Evolutionary conservation across 2,329 filamentous ascomycete species (phyloP).

Genomic region (Epichloe coenophiala): DNA sequence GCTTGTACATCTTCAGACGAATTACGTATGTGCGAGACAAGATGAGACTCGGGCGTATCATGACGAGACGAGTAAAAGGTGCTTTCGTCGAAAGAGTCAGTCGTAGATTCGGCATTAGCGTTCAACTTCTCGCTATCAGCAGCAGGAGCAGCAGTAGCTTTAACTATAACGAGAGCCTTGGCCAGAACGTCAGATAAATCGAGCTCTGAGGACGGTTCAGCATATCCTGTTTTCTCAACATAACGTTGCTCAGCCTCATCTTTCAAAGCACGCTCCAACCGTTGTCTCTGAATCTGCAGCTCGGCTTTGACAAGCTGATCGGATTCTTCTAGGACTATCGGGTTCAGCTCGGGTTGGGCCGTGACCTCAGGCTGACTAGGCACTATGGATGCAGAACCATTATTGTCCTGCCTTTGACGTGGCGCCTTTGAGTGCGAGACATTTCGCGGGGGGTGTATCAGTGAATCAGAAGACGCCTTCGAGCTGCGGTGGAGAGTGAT

Average conservation of each 20-base stretch:
- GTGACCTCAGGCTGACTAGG: conserved; percentile 25
- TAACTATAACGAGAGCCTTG: conserved; percentile 57
- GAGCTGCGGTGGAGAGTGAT: conserved; percentile 40
- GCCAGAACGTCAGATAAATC: conserved; percentile 60
- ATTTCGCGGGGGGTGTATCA: background rate
- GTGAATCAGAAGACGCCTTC: conserved; percentile 11
- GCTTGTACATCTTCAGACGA: conserved; percentile 20
- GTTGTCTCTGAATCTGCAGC: conserved; percentile 63
- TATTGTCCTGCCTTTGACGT: background rate
- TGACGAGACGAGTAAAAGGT: conserved; percentile 93
- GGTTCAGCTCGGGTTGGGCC: conserved; percentile 58
- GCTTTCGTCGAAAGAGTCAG: conserved; percentile 82
- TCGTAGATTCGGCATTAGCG: conserved; percentile 47
- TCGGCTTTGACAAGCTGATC: conserved; percentile 74
- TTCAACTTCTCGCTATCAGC: conserved; percentile 38
- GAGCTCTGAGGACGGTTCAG: conserved; percentile 49
- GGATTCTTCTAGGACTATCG: conserved; percentile 75
- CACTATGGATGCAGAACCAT: background rate
- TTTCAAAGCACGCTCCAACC: conserved; percentile 63
- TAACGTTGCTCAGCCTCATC: conserved; percentile 60
- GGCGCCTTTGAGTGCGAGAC: background rate
- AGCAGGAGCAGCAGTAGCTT: conserved; percentile 49
- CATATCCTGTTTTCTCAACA: conserved; percentile 29
- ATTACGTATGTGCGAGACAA: conserved; percentile 35
- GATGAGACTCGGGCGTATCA: conserved; percentile 53